Evolutionary conservation across 352 stramenopile species (phyloP).

Genomic region (Thalassiosira ordinaria): DNA sequence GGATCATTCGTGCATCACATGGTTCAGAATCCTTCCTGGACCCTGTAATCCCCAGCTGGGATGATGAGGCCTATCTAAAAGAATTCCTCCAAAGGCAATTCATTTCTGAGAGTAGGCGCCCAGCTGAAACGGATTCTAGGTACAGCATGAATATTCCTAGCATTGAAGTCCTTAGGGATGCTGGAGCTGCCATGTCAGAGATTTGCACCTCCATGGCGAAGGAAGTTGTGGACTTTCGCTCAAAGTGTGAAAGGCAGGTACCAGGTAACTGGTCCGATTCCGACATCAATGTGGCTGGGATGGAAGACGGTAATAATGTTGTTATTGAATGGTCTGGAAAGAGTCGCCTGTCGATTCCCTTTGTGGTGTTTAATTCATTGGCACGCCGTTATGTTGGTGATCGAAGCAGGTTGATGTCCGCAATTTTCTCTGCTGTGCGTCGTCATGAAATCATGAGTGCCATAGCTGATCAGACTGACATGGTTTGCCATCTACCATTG

Average conservation of each 20-base stretch:
- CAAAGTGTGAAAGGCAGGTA: constrained; percentile 62
- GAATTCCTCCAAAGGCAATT: constrained; percentile 83
- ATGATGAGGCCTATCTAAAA: constrained; percentile 69
- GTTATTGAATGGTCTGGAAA: constrained; percentile 76
- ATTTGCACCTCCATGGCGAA: constrained; percentile 74
- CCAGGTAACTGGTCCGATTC: constrained; percentile 69
- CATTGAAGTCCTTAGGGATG: constrained; percentile 82
- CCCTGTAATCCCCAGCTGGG: constrained; percentile 84
- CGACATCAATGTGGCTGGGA: constrained; percentile 65
- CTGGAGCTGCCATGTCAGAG: constrained; percentile 67
- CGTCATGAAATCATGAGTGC: constrained; percentile 76
- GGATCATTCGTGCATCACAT: constrained; percentile 80
- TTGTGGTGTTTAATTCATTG: constrained; percentile 58
- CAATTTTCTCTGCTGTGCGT: constrained; percentile 71
- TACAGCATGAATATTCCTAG: constrained; percentile 54
- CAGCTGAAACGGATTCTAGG: constrained; percentile 17
- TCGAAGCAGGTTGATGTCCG: constrained; percentile 63
- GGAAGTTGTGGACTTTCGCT: constrained; percentile 65
- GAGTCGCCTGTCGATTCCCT: constrained; percentile 60
- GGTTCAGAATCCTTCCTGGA: constrained; percentile 71
- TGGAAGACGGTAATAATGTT: constrained; percentile 59
- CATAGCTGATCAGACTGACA: constrained; percentile 63
- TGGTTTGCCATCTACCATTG: constrained; percentile 69
- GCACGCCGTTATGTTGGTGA: constrained; percentile 66
- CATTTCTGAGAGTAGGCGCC: constrained; percentile 73